Base-by-base conservation (phyloP, 2,329 filamentous ascomycete species). In the Fusarium praegraminearum region DNA sequence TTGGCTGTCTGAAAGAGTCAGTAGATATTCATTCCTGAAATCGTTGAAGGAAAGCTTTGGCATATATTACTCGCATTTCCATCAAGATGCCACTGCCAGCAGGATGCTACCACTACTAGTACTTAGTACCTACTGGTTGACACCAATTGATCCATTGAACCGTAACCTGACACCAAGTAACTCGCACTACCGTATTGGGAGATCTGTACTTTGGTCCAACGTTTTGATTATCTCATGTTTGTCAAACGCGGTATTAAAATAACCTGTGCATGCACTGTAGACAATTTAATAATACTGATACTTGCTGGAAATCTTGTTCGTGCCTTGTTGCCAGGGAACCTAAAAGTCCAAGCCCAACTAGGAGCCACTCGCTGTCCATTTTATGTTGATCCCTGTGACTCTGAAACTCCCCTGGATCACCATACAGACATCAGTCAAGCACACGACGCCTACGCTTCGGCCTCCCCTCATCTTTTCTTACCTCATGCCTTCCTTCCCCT, bases 371-470 rank as follows among this genome's bases (percentile, higher is more conserved):
- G 38, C 36, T 60, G 50, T 55, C 56, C 67, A 40, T 71, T 70
- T 61, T 46, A 64, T 74, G 68, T 70, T 73, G 68, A 74, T 74
- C 72, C 72, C 68, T 73, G 72, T 69, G 65, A 73, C 55, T 72
- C 65, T 74, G 72, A 74, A 74, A 74, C 72, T 73, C 72, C 68
- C 72, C 72, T 74, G 70, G 72, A 72, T 74, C 72, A 65, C 55
- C 43, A 33, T 35, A 62, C 35, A 38, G 47, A 32, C 20, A 51
- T 38, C 33, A 26, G 47, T 51, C 55, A 60, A 49, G 47, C 64
- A 64, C 64, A 49, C 62, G 45, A 47, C 43, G 51, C 55, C 50
- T 41, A 45, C 43, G 51, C 55, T 53, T 41, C 40, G 35, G 57
- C 53, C 45, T 59, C 56, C 44, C 54, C 55, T 64, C 53, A 30